Conservation (phyloP, 2,329 filamentous ascomycete species). For the Cladosporium cucumerinum region DNA sequence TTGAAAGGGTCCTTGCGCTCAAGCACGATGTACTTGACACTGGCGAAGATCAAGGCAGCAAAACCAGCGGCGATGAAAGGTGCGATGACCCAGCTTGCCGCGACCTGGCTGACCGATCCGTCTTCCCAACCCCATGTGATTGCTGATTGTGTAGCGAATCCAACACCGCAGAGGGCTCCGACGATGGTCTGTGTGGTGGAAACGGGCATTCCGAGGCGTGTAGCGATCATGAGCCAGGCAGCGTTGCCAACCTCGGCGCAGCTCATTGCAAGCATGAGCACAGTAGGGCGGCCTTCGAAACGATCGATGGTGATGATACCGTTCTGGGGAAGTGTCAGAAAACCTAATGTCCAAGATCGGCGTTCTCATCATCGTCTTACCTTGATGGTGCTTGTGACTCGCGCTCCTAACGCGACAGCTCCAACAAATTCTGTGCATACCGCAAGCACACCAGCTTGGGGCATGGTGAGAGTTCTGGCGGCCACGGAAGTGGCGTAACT, state of each 20-base stretch:
- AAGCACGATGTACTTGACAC: conserved; percentile 47
- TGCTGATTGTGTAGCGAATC: conserved; percentile 25
- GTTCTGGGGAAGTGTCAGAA: conserved; percentile 33
- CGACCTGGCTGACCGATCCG: conserved; percentile 41
- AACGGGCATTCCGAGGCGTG: conserved; percentile 52
- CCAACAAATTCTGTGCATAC: conserved; percentile 50
- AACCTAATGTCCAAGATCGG: background rate
- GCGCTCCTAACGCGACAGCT: conserved; percentile 48
- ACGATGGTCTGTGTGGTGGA: conserved; percentile 57
- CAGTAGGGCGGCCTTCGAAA: conserved; percentile 46
- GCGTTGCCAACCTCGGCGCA: conserved; percentile 43
- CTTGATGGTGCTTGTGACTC: conserved; percentile 59
- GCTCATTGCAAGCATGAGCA: conserved; percentile 50
- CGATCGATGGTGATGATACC: conserved; percentile 51
- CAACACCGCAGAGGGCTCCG: conserved; percentile 48
- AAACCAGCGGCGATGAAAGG: conserved; percentile 46
- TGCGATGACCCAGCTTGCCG: conserved; percentile 40
- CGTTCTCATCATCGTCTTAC: background rate
- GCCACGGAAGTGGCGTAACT: conserved; percentile 51
- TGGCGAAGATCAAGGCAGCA: conserved; percentile 46
- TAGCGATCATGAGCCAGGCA: conserved; percentile 54
- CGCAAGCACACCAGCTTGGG: conserved; percentile 47
- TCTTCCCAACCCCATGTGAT: conserved; percentile 38
- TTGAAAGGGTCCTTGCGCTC: conserved; percentile 47
- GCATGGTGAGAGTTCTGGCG: conserved; percentile 50